phyloP scores from a whole-genome alignment of 176 grass and related monocot species.

The Hsuehochloa calcarea region DNA sequence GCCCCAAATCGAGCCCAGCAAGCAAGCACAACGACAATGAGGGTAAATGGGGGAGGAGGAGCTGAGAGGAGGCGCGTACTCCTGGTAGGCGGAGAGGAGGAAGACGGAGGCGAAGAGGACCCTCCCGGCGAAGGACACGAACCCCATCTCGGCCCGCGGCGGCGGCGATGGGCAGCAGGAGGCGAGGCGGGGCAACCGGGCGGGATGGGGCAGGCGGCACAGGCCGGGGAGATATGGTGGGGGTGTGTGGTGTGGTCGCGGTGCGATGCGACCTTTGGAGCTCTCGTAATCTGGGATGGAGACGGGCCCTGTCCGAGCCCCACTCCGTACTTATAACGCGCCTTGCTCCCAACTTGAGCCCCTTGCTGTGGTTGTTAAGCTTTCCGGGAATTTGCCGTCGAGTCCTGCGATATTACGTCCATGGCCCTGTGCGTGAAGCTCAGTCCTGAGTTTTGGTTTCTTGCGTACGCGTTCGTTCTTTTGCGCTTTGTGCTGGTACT shows the following conservation, averaged over 20 bases:
- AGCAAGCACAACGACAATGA: neutral
- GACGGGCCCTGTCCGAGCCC: slow-evolving; percentile 25
- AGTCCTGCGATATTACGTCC: neutral
- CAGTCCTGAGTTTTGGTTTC: too few species aligned
- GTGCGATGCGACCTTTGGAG: slow-evolving; percentile 14
- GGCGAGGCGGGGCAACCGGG: neutral
- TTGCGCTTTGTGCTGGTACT: too few species aligned
- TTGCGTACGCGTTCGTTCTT: too few species aligned
- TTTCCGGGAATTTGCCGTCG: neutral
- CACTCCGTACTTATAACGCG: slow-evolving; percentile 42
- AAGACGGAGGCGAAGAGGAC: slow-evolving; percentile 79
- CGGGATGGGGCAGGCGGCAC: neutral
- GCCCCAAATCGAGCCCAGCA: neutral
- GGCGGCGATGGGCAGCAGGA: neutral
- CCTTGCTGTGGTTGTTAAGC: neutral
- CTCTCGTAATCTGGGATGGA: slow-evolving; percentile 46
- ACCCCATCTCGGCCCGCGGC: slow-evolving; percentile 52
- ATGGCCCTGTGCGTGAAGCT: neutral
- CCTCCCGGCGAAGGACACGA: slow-evolving; percentile 80
- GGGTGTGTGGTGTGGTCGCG: neutral
- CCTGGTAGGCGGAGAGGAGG: slow-evolving; percentile 89
- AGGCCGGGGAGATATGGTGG: neutral
- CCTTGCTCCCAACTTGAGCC: neutral
- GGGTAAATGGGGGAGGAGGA: neutral
- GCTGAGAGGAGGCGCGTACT: slow-evolving; percentile 45